Base-by-base conservation (phyloP, 73 alveolate species). In the Breviolum minutum region DNA sequence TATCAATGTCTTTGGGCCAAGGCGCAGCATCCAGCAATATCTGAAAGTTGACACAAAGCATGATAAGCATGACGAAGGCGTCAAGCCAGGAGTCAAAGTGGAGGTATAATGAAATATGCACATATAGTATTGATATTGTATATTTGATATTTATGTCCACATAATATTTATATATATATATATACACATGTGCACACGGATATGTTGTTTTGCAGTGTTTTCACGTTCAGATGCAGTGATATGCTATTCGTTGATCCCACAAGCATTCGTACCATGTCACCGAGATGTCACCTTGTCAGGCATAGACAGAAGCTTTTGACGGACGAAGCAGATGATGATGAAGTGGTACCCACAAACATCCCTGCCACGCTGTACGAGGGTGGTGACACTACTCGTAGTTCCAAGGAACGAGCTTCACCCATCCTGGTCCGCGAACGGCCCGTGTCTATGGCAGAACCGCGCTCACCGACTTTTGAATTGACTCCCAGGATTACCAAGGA, bases 281-380 rank as follows among this genome's bases (percentile, higher is more conserved):
- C 77, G n/a, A 73, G 14, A 24, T 24, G n/a, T 14, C 32, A 32
- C 83, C 83, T 63, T 24, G 83, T 20, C 62, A 86, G 94, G 94
- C 94, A 86, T 29, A 24, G 63, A 6, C 94, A 62, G 19, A 62
- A 86, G 71, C 30, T 62, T 63, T n/a, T 86, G 76, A 6, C 93
- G 20, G 94, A 86, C 80, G 94, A 63, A 24, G 77, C 76, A 60
- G 94, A 86, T 9, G 94, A 61, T n/a, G 94, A 86, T 19, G 94
- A 86, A 13, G 94, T 48, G 77, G 80, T 63, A 20, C 80, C 76
- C 64, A 63, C 94, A 62, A 54, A 83, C 76, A 63, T 86, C 80
- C 94, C 94, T n/a, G 80, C 94, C 80, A 86, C 94, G 30, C 80
- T 86, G 60, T 86, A 86, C 63, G 94, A 86, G 29, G 92, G 92